Base-by-base conservation (phyloP, 169 alveolate genomes). In the Plasmodium knowlesi region DNA sequence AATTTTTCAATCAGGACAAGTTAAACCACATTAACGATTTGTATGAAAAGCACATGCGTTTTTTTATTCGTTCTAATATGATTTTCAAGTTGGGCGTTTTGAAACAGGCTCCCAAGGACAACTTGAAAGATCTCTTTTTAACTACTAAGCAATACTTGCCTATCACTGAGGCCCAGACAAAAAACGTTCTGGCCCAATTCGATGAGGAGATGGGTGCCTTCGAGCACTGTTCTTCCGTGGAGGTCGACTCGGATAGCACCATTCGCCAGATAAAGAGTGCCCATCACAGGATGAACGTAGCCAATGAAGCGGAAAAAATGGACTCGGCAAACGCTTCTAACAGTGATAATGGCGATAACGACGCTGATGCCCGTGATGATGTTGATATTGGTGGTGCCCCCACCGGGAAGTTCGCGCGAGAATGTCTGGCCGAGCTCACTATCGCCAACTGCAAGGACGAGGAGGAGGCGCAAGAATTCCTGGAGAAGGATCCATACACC, bases 1-100 rank as follows among this genome's bases (percentile, higher is more conserved):
- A 86, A 86, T 86, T 86, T 53, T 86, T 86, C 8, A 86, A 53
- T 4, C 22, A n/a, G 16, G 9, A 86, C 3, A 86, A 86, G 43
- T 54, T 86, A 46, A n/a, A 74, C n/a, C 82, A 86, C 30, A 76
- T 86, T 0, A 86, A 86, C 28, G 79, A 12, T 2, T 34, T 90
- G 32, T 83, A 90, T 37, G 96, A 94, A 92, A 90, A 94, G 78
- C 96, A 94, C 67, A 93, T 94, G 94, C 92, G 96, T 34, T 94
- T 91, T 61, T 83, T 84, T 32, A 50, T 93, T 25, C 85, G 93
- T 34, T 86, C 95, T n/a, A 94, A 92, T 79, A 82, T 85, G 95
- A 83, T 94, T 39, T 81, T 92, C 32, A 78, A 82, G 25, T 46
- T 93, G 67, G 92, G 92, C 16, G 28, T 92, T 0, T 76, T 94